Evolutionary conservation across 2,329 filamentous ascomycete genomes (phyloP).

Genomic region (Cordyceps cateniannulata): DNA sequence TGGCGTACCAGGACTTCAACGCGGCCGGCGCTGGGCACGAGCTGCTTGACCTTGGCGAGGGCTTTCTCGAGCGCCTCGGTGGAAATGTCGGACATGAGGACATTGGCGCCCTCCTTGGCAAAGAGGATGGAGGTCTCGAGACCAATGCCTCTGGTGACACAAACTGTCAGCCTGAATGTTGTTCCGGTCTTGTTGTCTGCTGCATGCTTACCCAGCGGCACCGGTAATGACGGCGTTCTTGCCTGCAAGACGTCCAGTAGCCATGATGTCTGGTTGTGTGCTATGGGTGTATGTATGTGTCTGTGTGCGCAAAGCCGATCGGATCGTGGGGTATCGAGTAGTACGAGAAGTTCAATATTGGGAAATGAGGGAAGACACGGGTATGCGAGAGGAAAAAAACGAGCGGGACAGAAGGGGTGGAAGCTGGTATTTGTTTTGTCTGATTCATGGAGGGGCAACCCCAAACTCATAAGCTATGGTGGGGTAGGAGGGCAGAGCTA

Average conservation of each 20-base stretch:
- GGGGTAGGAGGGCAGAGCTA: slow-evolving; percentile 3
- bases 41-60: slow-evolving; percentile 64
- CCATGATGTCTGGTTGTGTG: slow-evolving; percentile 6
- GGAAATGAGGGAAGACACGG: neutral
- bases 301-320: neutral
- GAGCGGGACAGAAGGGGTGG: neutral
- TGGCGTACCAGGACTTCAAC: slow-evolving; percentile 51
- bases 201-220: slow-evolving; percentile 65
- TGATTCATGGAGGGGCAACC: slow-evolving; percentile 8
- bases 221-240: slow-evolving; percentile 72
- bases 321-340: slow-evolving; percentile 3
- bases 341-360: neutral
- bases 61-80: slow-evolving; percentile 71
- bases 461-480: slow-evolving; percentile 6
- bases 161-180: neutral
- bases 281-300: neutral
- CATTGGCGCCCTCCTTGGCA: slow-evolving; percentile 76
- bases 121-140: slow-evolving; percentile 90
- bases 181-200: neutral
- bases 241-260: slow-evolving; percentile 45
- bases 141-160: slow-evolving; percentile 68
- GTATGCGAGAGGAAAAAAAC: neutral
- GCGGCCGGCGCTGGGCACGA: slow-evolving; percentile 55
- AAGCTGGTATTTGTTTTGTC: slow-evolving; percentile 2
- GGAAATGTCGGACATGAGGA: slow-evolving; percentile 83